A percentile compares a stretch with the other conserved stretches of the same genome.
Conservation (phyloP, 345 rosid genomes). For the Eutrema japonicum region DNA sequence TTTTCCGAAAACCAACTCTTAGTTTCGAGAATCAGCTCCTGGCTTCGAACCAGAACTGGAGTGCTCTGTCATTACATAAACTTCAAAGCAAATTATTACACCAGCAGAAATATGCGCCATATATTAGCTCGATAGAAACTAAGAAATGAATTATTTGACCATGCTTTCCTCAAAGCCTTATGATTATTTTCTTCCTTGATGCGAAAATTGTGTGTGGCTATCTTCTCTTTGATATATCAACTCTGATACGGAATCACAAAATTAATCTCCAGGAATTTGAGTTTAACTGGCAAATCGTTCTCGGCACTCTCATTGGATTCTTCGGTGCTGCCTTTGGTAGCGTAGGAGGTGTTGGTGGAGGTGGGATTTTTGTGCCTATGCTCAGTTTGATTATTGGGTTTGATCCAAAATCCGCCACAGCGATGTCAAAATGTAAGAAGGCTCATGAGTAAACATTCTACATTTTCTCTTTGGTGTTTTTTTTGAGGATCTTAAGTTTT, state of each 20-base stretch:
- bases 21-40: no score
- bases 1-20: no score
- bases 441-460: background rate
- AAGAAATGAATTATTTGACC: no score
- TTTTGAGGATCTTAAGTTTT: background rate
- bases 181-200: no score
- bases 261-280: conserved; percentile 57
- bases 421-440: conserved; percentile 79
- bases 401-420: conserved; percentile 82
- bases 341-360: conserved; percentile 92
- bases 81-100: no score
- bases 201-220: no score
- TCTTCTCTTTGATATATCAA: background rate
- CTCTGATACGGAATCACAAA: background rate
- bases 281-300: conserved; percentile 71
- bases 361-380: conserved; percentile 89
- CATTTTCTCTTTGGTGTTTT: no score
- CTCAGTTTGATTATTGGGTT: conserved; percentile 79
- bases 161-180: no score
- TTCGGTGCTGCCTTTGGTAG: conserved; percentile 92
- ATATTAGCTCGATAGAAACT: no score
- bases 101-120: no score
- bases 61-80: no score
- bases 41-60: no score
- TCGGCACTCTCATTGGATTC: conserved; percentile 74